Evolutionary conservation across 345 rosid genomes (phyloP).

Genomic region (Lagerstroemia speciosa): DNA sequence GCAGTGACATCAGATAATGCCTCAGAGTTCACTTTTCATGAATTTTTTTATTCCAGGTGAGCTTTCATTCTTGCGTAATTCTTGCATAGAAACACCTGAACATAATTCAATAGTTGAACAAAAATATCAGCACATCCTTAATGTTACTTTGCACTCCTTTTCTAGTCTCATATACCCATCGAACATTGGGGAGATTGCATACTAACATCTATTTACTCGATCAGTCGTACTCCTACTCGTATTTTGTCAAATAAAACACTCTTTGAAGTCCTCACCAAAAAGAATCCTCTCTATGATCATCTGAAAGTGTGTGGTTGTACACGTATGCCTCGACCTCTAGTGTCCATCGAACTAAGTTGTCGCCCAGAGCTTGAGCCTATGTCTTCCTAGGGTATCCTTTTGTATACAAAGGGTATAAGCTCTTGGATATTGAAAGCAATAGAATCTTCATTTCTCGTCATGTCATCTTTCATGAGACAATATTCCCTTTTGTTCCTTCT

Average conservation of each 20-base stretch:
- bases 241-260: neutral
- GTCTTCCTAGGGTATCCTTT: neutral
- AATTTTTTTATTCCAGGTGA: neutral
- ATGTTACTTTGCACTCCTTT: neutral
- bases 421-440: too few species aligned
- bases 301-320: too few species aligned
- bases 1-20: neutral
- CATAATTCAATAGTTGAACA: too few species aligned
- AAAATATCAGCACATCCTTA: too few species aligned
- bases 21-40: neutral
- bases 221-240: rapidly evolving
- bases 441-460: too few species aligned
- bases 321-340: neutral
- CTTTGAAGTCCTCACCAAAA: neutral
- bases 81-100: neutral
- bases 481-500: neutral
- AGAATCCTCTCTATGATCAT: too few species aligned
- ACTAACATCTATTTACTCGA: rapidly evolving
- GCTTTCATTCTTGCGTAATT: neutral
- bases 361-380: neutral
- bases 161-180: neutral
- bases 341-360: neutral
- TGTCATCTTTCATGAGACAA: too few species aligned
- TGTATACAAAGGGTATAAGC: neutral
- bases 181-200: neutral